phyloP scores from a whole-genome alignment of 2,329 filamentous ascomycete genomes.

The Botryotinia globosa region DNA sequence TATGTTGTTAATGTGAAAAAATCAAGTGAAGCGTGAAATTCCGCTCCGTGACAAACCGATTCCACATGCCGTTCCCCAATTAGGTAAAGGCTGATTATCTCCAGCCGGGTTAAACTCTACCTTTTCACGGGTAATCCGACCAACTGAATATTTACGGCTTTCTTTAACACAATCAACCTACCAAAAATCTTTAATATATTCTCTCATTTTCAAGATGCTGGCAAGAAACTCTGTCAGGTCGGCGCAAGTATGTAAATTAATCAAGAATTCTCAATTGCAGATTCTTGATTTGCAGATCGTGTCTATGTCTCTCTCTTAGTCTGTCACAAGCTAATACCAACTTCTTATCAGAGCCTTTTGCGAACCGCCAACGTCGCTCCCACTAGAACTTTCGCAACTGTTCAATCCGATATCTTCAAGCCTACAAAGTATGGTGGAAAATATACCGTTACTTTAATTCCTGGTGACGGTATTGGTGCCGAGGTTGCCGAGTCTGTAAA shows the following conservation, averaged over 20 bases:
- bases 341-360: slow-evolving; percentile 39
- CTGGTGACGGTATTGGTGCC: slow-evolving; percentile 96
- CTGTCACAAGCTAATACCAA: slow-evolving; percentile 20
- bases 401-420: slow-evolving; percentile 97
- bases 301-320: neutral
- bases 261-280: slow-evolving; percentile 31
- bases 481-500: slow-evolving; percentile 98
- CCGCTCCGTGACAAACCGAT: slow-evolving; percentile 20
- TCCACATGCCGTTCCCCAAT: slow-evolving; percentile 18
- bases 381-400: slow-evolving; percentile 62
- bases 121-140: slow-evolving; percentile 17
- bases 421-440: slow-evolving; percentile 94
- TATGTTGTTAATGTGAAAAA: slow-evolving; percentile 15
- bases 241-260: slow-evolving; percentile 45
- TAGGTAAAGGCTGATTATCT: slow-evolving; percentile 10
- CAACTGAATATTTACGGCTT: slow-evolving; percentile 13
- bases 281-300: slow-evolving; percentile 18
- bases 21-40: slow-evolving; percentile 14
- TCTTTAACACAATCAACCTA: slow-evolving; percentile 8
- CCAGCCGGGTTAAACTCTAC: slow-evolving; percentile 17
- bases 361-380: slow-evolving; percentile 34
- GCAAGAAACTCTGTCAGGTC: slow-evolving; percentile 40
- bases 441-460: slow-evolving; percentile 98
- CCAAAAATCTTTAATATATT: slow-evolving; percentile 16
- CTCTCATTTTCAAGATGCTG: slow-evolving; percentile 33